A percentile compares a stretch with the other conserved stretches of the same genome.
Evolutionary conservation across 345 rosid species (phyloP).

Genomic region (Pelargonium nanum): DNA sequence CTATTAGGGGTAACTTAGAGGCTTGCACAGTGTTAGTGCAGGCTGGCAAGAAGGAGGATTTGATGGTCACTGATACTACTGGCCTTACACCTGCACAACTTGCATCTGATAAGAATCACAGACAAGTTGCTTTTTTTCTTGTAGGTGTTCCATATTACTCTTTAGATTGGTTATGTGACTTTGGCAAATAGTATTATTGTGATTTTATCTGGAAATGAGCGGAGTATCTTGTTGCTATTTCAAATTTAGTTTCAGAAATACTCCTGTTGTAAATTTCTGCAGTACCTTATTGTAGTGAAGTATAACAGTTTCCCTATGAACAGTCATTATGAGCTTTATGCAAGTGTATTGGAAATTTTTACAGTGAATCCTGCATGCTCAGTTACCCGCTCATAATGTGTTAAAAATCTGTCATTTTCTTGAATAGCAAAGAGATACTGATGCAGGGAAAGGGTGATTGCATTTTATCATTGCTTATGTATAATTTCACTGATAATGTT

Average conservation of each 20-base stretch:
- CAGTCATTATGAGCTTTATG: neutral
- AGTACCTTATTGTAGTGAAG: no score
- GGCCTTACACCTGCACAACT: slow-evolving; percentile 99
- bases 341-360: neutral
- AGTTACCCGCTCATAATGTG: neutral
- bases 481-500: no score
- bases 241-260: neutral
- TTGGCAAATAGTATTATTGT: neutral
- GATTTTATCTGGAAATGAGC: neutral
- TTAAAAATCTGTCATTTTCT: neutral
- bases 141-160: slow-evolving; percentile 48
- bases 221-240: neutral
- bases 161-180: neutral
- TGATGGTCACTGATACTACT: slow-evolving; percentile 71
- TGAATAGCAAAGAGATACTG: neutral
- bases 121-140: slow-evolving; percentile 98
- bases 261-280: neutral
- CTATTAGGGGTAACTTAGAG: slow-evolving; percentile 95
- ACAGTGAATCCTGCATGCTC: neutral
- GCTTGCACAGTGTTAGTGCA: slow-evolving; percentile 97
- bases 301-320: neutral
- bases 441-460: neutral
- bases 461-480: neutral
- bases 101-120: slow-evolving; percentile 91
- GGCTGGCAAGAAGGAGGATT: slow-evolving; percentile 95